Evolutionary conservation across 2,329 filamentous ascomycete species (phyloP).

Genomic region (Thielaviopsis punctulata): DNA sequence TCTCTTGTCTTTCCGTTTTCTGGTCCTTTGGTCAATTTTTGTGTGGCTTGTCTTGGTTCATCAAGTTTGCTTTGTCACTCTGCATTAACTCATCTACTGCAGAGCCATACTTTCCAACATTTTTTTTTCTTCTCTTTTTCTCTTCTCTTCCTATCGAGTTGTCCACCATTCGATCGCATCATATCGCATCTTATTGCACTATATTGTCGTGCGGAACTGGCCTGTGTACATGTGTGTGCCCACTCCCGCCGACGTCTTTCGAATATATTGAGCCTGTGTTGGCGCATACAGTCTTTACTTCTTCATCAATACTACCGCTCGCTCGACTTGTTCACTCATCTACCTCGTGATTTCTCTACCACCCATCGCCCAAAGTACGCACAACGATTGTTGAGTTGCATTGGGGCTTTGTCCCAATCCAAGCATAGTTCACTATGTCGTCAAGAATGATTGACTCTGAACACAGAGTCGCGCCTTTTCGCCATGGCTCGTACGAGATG

Average conservation of each 20-base stretch:
- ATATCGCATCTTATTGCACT: not conserved
- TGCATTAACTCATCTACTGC: not conserved
- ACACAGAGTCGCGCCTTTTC: conserved; percentile 5
- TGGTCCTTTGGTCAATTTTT: not conserved
- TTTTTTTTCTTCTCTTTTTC: not conserved
- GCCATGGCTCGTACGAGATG: conserved; percentile 9
- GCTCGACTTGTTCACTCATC: not conserved
- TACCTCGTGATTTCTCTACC: not conserved
- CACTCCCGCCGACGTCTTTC: conserved; percentile 20
- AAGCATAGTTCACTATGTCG: conserved; percentile 6
- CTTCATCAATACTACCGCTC: not conserved
- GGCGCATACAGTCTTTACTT: conserved; percentile 13
- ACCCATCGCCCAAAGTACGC: not conserved
- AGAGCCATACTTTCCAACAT: not conserved
- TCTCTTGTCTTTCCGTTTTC: not conserved
- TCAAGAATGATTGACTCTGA: conserved; percentile 12
- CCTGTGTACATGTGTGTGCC: conserved; percentile 24
- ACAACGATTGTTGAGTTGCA: not conserved
- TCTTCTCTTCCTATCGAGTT: not conserved
- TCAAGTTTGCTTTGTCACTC: not conserved
- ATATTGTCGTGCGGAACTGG: not conserved
- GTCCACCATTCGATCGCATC: not conserved
- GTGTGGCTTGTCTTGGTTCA: not conserved
- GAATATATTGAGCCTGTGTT: conserved; percentile 23
- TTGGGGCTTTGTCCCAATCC: conserved; percentile 5